phyloP scores from a whole-genome alignment of 495 filamentous ascomycete species.

The Pyrenula aspistea region DNA sequence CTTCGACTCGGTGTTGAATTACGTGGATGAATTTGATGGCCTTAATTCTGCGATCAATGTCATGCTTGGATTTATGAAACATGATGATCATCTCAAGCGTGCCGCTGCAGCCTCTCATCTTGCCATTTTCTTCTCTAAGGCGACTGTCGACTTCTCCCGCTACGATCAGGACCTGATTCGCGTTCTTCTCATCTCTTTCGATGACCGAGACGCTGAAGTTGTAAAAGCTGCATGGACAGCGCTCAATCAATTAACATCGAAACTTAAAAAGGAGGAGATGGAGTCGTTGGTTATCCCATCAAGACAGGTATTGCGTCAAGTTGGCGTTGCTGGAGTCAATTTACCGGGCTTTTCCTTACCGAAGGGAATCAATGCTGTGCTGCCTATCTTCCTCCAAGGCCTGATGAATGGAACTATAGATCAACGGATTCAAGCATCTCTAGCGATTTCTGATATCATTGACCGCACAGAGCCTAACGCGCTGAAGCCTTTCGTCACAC shows the following conservation, averaged over 20 bases:
- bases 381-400: slow-evolving; percentile 96
- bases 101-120: slow-evolving; percentile 67
- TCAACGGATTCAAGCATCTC: slow-evolving; percentile 79
- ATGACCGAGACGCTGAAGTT: slow-evolving; percentile 70
- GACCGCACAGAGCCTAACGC: slow-evolving; percentile 77
- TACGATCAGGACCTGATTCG: slow-evolving; percentile 94
- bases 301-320: slow-evolving; percentile 68
- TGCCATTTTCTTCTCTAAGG: slow-evolving; percentile 73
- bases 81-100: slow-evolving; percentile 80
- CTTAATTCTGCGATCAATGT: slow-evolving; percentile 91
- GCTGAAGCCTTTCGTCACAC: slow-evolving; percentile 86
- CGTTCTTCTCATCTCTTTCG: slow-evolving; percentile 78
- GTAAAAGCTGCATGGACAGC: slow-evolving; percentile 91
- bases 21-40: slow-evolving; percentile 92
- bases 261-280: slow-evolving; percentile 95
- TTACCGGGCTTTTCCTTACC: slow-evolving; percentile 84
- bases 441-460: slow-evolving; percentile 90
- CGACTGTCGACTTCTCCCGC: slow-evolving; percentile 78
- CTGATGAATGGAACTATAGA: slow-evolving; percentile 91
- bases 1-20: slow-evolving; percentile 79
- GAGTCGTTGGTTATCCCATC: slow-evolving; percentile 83
- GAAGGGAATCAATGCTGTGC: slow-evolving; percentile 92
- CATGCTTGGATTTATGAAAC: slow-evolving; percentile 73
- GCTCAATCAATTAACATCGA: slow-evolving; percentile 74
- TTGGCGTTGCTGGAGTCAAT: slow-evolving; percentile 76